A percentile compares a stretch with the other conserved stretches of the same genome.
phyloP scores from a whole-genome alignment of 1,139 yeast genomes.

The Hyphopichia burtonii region DNA sequence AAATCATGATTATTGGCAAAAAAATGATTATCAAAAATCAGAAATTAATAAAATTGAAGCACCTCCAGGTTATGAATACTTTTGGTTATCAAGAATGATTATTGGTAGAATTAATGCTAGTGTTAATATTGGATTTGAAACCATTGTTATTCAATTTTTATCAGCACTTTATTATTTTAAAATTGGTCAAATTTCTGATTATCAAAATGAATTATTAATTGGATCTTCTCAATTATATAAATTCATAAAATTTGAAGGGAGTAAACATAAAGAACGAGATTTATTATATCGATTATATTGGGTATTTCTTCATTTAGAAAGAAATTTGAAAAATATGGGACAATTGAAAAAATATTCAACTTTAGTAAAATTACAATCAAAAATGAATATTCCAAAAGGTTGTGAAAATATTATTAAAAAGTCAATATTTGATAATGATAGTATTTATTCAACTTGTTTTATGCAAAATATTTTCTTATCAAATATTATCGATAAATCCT shows the following conservation, averaged over 20 bases:
- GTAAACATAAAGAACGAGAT: not conserved
- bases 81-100: constrained; percentile 1
- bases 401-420: not conserved
- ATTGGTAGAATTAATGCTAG: not conserved
- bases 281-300: not conserved
- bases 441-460: constrained; percentile 1
- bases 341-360: not conserved
- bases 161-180: constrained; percentile 1
- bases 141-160: not conserved
- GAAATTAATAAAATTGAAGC: not conserved
- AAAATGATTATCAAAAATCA: not conserved
- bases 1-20: not conserved
- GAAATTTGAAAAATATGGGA: constrained; percentile 1
- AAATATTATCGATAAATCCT: not conserved
- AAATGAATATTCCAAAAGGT: constrained; percentile 1
- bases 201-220: not conserved
- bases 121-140: not conserved
- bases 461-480: constrained; percentile 1
- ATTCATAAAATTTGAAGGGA: not conserved
- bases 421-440: not conserved
- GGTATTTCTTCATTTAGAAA: constrained; percentile 1
- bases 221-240: constrained; percentile 1
- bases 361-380: not conserved
- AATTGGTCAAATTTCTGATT: constrained; percentile 1
- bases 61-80: constrained; percentile 1